Evolutionary conservation across 106 monocot species (phyloP), one percentile per base, ranked within the genome.

Genomic region (Acorus calamus): DNA sequence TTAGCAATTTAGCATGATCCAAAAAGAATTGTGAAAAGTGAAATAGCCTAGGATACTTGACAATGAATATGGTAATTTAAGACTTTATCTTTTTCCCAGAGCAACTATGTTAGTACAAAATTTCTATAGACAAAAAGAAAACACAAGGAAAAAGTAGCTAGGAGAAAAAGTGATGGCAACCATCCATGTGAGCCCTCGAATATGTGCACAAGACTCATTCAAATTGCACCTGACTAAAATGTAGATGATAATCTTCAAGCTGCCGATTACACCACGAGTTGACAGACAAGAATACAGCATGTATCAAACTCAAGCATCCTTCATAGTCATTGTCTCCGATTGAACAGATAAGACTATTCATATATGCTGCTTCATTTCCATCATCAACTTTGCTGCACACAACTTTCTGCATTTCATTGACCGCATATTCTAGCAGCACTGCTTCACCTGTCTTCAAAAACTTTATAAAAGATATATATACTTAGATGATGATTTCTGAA

Each of bases 231-330:
- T 79, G 66, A 74, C 14, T 60, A 74, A 89, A 89, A 77, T 85
- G 67, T 13, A 80, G 51, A 65, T 85, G 85, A 71, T 85, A 89
- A 64, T 89, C 85, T 64, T 82, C 77, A 50, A 89, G 69, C 63
- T 85, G 79, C 58, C 52, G 58, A 44, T 64, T 48, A 64, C 85
- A 85, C 89, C 89, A 89, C 3, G 42, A 10, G 42, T 63, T 73
- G 49, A 89, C 74, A 66, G 79, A 79, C 11, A 69, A 64, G 58
- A 89, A 63, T 61, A 80, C 63, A 69, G 75, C 61, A 69, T 83
- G 78, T 4, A 89, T 57, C 74, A 85, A 75, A 69, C 59, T 80
- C 53, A 80, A 41, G 72, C 60, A 44, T 57, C 69, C 74, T 68
- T 49, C 69, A 66, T 47, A 53, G 43, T 65, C 76, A 72, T 57